Evolutionary conservation across 1,139 yeast genomes (phyloP).

Genomic region (Blastobotrys malaysiensis): DNA sequence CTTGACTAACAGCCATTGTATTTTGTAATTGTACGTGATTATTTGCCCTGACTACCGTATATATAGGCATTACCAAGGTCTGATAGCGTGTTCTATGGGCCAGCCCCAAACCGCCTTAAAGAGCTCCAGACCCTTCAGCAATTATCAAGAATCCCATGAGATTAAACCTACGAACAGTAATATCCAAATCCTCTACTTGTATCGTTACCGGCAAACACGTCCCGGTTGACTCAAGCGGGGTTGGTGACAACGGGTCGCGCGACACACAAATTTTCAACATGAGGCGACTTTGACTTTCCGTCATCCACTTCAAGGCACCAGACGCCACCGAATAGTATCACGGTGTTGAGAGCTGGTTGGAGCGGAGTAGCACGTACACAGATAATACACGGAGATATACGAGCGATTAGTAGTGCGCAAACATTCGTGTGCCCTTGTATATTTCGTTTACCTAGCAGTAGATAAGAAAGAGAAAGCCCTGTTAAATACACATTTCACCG

Average conservation of each 20-base stretch:
- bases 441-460: not conserved
- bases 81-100: too few relatives aligned
- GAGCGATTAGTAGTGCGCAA: not conserved
- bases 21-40: too few relatives aligned
- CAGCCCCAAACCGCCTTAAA: too few relatives aligned
- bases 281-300: not conserved
- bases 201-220: too few relatives aligned
- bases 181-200: too few relatives aligned
- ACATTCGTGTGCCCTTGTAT: not conserved
- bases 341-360: not conserved
- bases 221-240: not conserved
- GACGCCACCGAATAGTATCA: not conserved
- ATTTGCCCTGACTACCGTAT: too few relatives aligned
- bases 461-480: conserved; percentile 1
- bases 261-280: not conserved
- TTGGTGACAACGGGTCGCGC: not conserved
- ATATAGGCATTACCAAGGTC: too few relatives aligned
- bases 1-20: too few relatives aligned
- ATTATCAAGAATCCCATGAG: too few relatives aligned
- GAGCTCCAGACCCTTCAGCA: too few relatives aligned
- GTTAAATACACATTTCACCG: conserved; percentile 1
- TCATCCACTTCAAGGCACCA: not conserved
- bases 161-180: too few relatives aligned
- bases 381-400: not conserved
- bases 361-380: too few relatives aligned